Evolutionary conservation across 148 eudicot genomes (phyloP).

Genomic region (Rheum nobile): DNA sequence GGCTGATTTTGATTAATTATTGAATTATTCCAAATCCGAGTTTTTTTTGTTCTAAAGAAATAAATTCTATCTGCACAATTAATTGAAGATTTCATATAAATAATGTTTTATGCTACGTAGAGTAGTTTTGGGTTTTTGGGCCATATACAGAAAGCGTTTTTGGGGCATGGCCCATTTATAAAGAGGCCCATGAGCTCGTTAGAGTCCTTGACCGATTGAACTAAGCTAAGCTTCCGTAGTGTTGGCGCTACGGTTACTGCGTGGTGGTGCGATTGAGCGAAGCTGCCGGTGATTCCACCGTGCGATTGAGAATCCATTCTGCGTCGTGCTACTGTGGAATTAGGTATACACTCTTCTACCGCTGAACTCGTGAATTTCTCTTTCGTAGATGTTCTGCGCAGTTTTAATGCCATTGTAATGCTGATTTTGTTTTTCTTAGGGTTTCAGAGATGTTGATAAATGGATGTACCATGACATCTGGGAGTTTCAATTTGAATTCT

Average conservation of each 20-base stretch:
- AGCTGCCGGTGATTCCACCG: no score
- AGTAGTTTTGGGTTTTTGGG: no score
- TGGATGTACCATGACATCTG: background rate
- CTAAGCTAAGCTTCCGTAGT: background rate
- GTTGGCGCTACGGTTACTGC: background rate
- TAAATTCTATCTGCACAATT: no score
- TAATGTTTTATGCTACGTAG: no score
- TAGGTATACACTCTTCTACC: background rate
- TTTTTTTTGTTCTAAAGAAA: no score
- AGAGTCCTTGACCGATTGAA: background rate
- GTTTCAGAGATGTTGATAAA: background rate
- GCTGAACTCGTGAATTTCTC: background rate
- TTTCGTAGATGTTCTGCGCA: no score
- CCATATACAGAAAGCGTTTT: background rate
- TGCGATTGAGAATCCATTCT: no score
- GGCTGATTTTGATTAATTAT: no score
- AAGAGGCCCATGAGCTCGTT: background rate
- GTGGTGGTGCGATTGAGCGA: background rate
- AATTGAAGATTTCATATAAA: no score
- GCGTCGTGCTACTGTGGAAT: no score
- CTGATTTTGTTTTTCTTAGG: background rate
- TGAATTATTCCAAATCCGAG: no score
- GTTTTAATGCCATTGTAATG: background rate
- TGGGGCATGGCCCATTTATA: background rate
- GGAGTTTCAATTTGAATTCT: background rate